Evolutionary conservation across 257 asterid genomes (phyloP), one percentile per base, ranked within the genome.

Genomic region (Perilla frutescens): DNA sequence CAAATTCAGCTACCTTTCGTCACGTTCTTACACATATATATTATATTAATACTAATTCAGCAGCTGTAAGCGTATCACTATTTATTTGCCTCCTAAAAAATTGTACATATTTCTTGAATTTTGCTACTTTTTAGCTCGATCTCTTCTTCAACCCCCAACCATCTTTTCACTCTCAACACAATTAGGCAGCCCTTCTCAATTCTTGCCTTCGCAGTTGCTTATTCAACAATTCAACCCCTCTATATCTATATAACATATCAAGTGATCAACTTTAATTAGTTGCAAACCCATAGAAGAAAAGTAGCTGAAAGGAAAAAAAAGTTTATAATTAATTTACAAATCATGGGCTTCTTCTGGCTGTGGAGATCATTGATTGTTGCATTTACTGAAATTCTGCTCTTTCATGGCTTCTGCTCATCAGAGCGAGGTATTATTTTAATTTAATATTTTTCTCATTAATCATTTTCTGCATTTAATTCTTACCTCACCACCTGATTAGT

Each of bases 331-430:
- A 31, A 13, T 31, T 58, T 58, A 32, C 20, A 40, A 40, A 13
- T 70, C 49, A 80, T 74, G 83, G 84, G 57, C 26, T 20, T 20
- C 59, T 72, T 59, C 45, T 57, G 55, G 70, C 11, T 49, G 53
- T 75, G 77, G 84, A 77, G 77, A 64, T 61, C 69, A 6, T n/a
- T 83, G 32, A 56, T 7, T 66, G 37, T 82, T 76, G 63, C 85
- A 48, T 76, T 84, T 77, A 61, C 80, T 71, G 84, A 73, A 57
- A 53, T 58, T 67, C 39, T 88, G 68, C 58, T 83, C 78, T 86
- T 80, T 76, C 82, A 71, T 77, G 88, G 84, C 40, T 34, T 84
- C 51, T 87, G 83, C 56, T 80, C 72, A 15, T 79, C 93, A 11
- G 78, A 83, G 59, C 75, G 50, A 84, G 94, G 96, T 90, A 80